Conservation (phyloP, 2,329 filamentous ascomycete species). For the Colletotrichum tofieldiae region DNA sequence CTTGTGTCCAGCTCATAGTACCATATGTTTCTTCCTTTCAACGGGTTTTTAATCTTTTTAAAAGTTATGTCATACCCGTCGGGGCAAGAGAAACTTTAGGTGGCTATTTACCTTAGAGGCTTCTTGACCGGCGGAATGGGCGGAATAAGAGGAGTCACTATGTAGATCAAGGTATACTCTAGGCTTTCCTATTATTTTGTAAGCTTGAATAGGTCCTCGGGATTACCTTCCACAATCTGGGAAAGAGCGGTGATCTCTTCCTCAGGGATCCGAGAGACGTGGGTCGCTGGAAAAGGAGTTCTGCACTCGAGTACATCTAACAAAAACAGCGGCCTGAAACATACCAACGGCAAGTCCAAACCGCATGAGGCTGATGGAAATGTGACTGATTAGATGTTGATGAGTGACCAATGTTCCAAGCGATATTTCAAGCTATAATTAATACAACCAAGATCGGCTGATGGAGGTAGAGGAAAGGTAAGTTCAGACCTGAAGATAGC, state of each 20-base stretch:
- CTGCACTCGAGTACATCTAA: constrained; percentile 4
- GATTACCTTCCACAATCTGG: constrained; percentile 25
- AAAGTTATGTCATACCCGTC: not conserved
- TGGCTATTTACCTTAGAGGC: constrained; percentile 55
- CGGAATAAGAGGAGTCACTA: too few relatives aligned
- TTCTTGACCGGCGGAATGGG: constrained; percentile 61
- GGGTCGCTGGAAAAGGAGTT: constrained; percentile 27
- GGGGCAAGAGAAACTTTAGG: not conserved
- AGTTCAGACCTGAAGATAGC: not conserved
- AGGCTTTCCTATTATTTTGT: constrained; percentile 45
- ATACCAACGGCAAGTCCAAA: constrained; percentile 5
- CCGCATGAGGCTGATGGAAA: constrained; percentile 1
- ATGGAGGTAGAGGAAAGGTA: not conserved
- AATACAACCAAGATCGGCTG: not conserved
- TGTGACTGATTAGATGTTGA: not conserved
- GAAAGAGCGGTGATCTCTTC: constrained; percentile 26
- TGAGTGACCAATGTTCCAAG: not conserved
- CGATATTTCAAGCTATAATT: too few relatives aligned
- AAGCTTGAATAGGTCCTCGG: constrained; percentile 14
- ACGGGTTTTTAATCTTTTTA: constrained; percentile 53
- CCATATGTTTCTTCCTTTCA: constrained; percentile 52
- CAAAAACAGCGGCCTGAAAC: not conserved
- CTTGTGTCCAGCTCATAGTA: constrained; percentile 57
- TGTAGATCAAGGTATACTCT: constrained; percentile 45
- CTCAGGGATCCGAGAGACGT: constrained; percentile 15